Base-by-base conservation (phyloP, 2,329 filamentous ascomycete genomes). In the Pestalotiopsis sp. region DNA sequence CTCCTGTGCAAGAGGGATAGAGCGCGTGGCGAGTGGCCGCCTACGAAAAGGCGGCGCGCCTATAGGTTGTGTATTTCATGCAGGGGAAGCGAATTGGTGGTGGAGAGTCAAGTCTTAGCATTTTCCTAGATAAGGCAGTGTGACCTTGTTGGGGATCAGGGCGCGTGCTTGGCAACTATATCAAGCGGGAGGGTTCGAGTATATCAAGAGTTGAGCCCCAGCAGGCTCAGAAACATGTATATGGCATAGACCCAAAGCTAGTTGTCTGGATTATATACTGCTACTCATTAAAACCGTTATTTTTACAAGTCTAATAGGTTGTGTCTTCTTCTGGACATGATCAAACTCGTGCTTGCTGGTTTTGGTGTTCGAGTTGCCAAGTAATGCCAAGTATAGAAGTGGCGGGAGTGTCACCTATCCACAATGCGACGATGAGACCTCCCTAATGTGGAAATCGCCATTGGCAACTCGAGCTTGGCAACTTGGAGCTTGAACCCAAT, bases 351-450 rank as follows among this genome's bases (percentile, higher is more conserved):
- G n/a, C 20, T 38, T 48, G 14, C 22, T 24, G n/a, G 13, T 48
- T 63, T 20, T 63, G 60, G 40, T 63, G 60, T 63, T 63, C 11
- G 7, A 63, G 60, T 48, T 52, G 60, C 60, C 60, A 63, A 63
- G 60, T 63, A 63, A 63, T 63, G 60, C 60, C 60, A 63, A 63
- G 60, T 63, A 63, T 48, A 61, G 38, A n/a, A 63, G 60, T n/a
- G 40, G n/a, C 60, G 60, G 20, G 38, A 52, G 35, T 52, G 60
- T 48, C 24, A 63, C 38, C 60, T 63, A 44, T 14, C 60, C 40
- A 52, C 39, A 63, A 63, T 24, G 35, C 60, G 60, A 22, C 60
- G 26, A 48, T 63, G 60, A 52, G 60, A 63, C 60, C 60, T 63
- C 20, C 60, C 60, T 63, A 63, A 63, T 44, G 9, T 20, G 60